These are phyloP conservation scores for Casuarina equisetifolia DNA, from an alignment of 306 rosid species.

Conservation along the genomic window DNA sequence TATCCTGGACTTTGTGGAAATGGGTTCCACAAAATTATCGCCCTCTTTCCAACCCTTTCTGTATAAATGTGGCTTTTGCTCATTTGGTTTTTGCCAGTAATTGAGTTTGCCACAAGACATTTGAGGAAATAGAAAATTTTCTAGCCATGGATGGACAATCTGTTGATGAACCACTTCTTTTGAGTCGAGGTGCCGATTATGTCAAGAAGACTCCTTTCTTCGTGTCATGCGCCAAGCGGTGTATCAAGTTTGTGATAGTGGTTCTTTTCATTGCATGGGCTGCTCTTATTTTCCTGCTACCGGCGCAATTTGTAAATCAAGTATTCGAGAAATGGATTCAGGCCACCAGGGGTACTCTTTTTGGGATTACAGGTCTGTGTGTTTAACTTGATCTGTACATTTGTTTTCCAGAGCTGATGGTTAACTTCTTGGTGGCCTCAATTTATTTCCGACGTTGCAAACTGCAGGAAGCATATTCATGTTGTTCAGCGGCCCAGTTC, in stretches of 20 bases:
- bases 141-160: conserved; percentile 48
- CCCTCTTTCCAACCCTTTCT: conserved; percentile 4
- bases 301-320: conserved; percentile 32
- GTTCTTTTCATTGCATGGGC: conserved; percentile 56
- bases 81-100: conserved; percentile 1
- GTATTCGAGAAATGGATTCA: conserved; percentile 26
- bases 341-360: conserved; percentile 33
- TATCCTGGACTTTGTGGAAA: not conserved
- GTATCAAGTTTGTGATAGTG: conserved; percentile 53
- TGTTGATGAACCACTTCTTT: conserved; percentile 49
- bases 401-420: not conserved
- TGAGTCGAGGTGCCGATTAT: conserved; percentile 27
- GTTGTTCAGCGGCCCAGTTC: conserved; percentile 56
- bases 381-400: not conserved
- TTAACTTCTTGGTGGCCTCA: conserved; percentile 10
- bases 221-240: conserved; percentile 45
- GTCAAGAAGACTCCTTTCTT: conserved; percentile 27
- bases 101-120: not conserved
- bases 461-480: conserved; percentile 67
- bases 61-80: conserved; percentile 11
- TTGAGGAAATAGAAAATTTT: not conserved
- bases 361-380: conserved; percentile 62
- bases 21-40: conserved; percentile 43
- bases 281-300: conserved; percentile 49
- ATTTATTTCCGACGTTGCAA: conserved; percentile 23